These are phyloP conservation scores for Pisolithus tinctorius DNA, from an alignment of 768 basidiomycete species.

Conservation along the genomic window DNA sequence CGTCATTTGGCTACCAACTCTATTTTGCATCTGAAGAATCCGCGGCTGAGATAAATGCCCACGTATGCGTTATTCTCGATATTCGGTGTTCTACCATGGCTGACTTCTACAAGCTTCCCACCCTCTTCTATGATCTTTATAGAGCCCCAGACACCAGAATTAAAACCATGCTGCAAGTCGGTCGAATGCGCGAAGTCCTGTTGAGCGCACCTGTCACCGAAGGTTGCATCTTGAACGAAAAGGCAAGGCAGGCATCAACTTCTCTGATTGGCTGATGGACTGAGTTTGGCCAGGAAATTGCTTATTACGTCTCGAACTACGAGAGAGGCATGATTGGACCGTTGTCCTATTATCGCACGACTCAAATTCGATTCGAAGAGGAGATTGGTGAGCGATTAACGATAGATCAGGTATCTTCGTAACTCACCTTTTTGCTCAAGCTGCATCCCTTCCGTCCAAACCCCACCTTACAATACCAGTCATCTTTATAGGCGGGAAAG, in stretches of 20 bases:
- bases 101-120: constrained; percentile 23
- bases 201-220: constrained; percentile 2
- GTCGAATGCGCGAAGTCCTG: constrained; percentile 8
- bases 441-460: constrained; percentile 35
- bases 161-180: neutral
- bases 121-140: constrained; percentile 13
- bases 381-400: constrained; percentile 33
- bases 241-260: constrained; percentile 7
- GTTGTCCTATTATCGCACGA: constrained; percentile 71
- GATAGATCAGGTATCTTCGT: neutral
- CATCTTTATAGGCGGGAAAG: constrained; percentile 54
- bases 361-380: constrained; percentile 56
- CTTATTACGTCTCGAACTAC: constrained; percentile 43
- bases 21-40: constrained; percentile 53
- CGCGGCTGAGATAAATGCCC: constrained; percentile 47
- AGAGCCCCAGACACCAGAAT: neutral
- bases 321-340: constrained; percentile 56
- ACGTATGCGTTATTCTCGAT: constrained; percentile 32
- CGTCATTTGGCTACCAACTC: constrained; percentile 61
- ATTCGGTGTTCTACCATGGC: neutral
- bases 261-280: constrained; percentile 2
- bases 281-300: constrained; percentile 41
- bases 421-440: constrained; percentile 19
- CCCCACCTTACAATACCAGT: constrained; percentile 48
- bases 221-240: constrained; percentile 13